Evolutionary conservation across 2,329 filamentous ascomycete species (phyloP), one percentile per base, ranked within the genome.

Genomic region (Paraphoma sp.): DNA sequence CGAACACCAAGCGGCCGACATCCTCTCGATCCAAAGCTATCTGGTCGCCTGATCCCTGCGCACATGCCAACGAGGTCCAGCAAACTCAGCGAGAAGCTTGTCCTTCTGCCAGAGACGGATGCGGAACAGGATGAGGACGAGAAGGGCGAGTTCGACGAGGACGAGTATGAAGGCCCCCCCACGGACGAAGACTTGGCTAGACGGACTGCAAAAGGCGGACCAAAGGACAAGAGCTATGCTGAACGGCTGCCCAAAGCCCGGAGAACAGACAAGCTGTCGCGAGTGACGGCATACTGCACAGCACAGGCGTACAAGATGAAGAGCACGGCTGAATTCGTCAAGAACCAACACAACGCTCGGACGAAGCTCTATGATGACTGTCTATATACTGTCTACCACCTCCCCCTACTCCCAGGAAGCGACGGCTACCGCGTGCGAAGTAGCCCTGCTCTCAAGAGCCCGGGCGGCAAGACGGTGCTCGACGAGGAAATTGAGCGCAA

Each of bases 321-420:
- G 67, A 86, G 89, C 28, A 92, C 93, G n/a, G 92, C 93, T 12
- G 87, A 91, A 33, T 99, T 99, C 73, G 82, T 97, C 59, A 89
- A 91, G 67, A 91, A 91, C 62, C 89, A 89, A 69, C 95, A 99
- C 78, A 89, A 90, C 31, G 94, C 93, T 1, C 90, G 93, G 78
- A 96, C 94, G 12, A 99, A 99, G 78, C 83, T 98, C 5, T 99
- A 99, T 78, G 95, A 99, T 76, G 95, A 99, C 76, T 99, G 95
- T 72, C 82, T 99, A 23, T 99, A 99, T 74, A 92, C 89, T 28
- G 94, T 97, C 46, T 99, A 99, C 76, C 93, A 97, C 73, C 81
- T 97, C 30, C 95, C 95, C 5, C 80, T 99, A 14, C 82, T 98
- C 51, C 90, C 92, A 2, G 95, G 94, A 1, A 87, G 83, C 45